These are phyloP conservation scores for Penicillium sp. DNA, from an alignment of 2,329 filamentous ascomycete species.

Conservation along the genomic window DNA sequence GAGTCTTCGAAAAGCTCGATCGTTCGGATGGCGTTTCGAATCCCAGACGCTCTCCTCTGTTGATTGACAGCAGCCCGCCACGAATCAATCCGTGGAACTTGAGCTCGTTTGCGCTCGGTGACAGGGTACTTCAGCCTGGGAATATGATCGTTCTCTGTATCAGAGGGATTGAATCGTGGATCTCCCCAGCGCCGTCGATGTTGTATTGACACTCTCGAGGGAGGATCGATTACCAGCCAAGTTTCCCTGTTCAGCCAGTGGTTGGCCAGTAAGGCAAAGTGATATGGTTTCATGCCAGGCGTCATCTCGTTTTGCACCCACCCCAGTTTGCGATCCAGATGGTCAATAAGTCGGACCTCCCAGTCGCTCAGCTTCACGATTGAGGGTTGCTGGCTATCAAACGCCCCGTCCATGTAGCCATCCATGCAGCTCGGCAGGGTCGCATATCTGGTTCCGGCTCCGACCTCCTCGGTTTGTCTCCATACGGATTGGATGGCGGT, in stretches of 20 bases:
- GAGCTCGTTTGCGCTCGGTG: constrained; percentile 19
- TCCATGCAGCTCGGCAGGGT: neutral
- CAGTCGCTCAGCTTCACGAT: constrained; percentile 32
- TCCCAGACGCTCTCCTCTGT: constrained; percentile 33
- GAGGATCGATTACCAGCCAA: constrained; percentile 43
- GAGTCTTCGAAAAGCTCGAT: constrained; percentile 40
- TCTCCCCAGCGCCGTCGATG: constrained; percentile 38
- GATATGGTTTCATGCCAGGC: constrained; percentile 43
- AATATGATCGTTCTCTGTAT: constrained; percentile 22
- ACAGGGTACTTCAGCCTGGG: constrained; percentile 33
- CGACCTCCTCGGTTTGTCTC: neutral
- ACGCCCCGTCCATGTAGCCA: neutral
- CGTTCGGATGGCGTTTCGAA: constrained; percentile 32
- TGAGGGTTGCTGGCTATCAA: neutral
- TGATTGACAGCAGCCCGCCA: constrained; percentile 44
- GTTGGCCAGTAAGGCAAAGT: constrained; percentile 44
- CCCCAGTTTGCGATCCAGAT: constrained; percentile 39
- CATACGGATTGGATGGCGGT: neutral
- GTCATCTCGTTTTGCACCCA: constrained; percentile 43
- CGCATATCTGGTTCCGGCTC: neutral
- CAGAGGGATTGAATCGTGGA: constrained; percentile 38
- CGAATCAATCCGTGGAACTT: constrained; percentile 39
- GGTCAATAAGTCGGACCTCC: constrained; percentile 40
- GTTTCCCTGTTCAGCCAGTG: constrained; percentile 47
- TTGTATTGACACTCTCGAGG: constrained; percentile 38